phyloP scores from a whole-genome alignment of 257 asterid genomes.

The Solanum phureja region DNA sequence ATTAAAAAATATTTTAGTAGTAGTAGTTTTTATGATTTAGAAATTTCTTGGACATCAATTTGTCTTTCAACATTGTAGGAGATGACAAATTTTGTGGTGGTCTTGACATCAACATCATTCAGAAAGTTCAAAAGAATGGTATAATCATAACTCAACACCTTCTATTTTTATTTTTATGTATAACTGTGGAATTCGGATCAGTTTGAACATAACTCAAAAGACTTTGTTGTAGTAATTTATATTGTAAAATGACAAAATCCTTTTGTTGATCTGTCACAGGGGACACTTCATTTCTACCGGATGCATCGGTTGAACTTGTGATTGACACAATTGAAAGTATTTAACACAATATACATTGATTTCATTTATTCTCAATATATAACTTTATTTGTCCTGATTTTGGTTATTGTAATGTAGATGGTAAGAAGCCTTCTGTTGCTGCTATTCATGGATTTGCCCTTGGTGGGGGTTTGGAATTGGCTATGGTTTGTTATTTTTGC shows the following conservation, averaged over 20 bases:
- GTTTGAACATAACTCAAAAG: background rate
- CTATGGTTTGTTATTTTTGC: constrained; percentile 29
- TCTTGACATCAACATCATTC: background rate
- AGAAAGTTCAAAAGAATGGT: background rate
- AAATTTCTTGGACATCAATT: background rate
- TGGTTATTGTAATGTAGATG: constrained; percentile 13
- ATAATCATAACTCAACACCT: background rate
- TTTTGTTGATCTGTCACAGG: background rate
- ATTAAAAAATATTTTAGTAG: no score
- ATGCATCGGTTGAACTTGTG: constrained; percentile 20
- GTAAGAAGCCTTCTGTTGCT: constrained; percentile 55
- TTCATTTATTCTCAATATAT: background rate
- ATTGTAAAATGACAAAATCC: background rate
- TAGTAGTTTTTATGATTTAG: background rate
- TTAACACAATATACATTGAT: background rate
- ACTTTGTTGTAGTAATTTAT: no score
- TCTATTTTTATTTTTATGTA: no score
- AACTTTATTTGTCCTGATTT: background rate
- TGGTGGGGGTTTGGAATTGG: constrained; percentile 62
- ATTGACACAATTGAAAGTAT: constrained; percentile 39
- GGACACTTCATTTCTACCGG: background rate
- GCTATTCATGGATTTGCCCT: constrained; percentile 56
- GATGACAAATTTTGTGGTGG: background rate
- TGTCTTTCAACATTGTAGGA: background rate
- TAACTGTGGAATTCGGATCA: no score